Evolutionary conservation across 176 grass and related monocot species (phyloP).

Genomic region (Carex cristatella): DNA sequence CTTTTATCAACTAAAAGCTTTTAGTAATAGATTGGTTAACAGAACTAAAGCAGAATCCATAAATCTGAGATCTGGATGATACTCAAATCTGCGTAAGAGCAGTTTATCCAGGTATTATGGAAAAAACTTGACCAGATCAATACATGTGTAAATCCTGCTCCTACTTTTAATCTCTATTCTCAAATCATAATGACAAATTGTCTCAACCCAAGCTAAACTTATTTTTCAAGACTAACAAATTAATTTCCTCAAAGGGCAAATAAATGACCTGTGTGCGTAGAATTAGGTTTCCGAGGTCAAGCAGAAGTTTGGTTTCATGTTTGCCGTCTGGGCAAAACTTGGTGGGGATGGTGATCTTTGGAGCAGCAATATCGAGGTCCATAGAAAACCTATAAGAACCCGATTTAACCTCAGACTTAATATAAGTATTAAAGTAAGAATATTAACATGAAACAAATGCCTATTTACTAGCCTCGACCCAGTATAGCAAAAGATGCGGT

Average conservation of each 20-base stretch:
- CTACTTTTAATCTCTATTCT: neutral
- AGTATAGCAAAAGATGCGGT: neutral
- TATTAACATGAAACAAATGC: neutral
- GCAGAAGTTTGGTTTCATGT: slow-evolving; percentile 85
- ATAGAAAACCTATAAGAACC: slow-evolving; percentile 65
- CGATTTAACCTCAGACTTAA: neutral
- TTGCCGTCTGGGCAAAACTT: slow-evolving; percentile 81
- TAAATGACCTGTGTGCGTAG: slow-evolving; percentile 63
- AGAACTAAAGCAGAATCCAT: neutral
- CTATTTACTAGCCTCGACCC: neutral
- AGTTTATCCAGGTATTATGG: neutral
- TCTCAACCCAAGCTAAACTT: neutral
- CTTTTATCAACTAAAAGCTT: neutral
- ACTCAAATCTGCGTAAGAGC: neutral
- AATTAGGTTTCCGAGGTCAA: slow-evolving; percentile 91
- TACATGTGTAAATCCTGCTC: neutral
- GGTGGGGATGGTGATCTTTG: slow-evolving; percentile 87
- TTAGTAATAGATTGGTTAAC: neutral
- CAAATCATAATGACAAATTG: slow-evolving; percentile 1
- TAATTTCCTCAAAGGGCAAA: slow-evolving; percentile 16
- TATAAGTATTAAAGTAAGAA: neutral
- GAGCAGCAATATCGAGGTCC: slow-evolving; percentile 96
- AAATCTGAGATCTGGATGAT: neutral
- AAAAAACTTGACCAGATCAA: neutral
- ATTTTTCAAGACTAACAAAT: neutral